A percentile compares a stretch with the other conserved stretches of the same genome.
Conservation (phyloP, 805 yeast genomes). For the Danielia oregonensis region DNA sequence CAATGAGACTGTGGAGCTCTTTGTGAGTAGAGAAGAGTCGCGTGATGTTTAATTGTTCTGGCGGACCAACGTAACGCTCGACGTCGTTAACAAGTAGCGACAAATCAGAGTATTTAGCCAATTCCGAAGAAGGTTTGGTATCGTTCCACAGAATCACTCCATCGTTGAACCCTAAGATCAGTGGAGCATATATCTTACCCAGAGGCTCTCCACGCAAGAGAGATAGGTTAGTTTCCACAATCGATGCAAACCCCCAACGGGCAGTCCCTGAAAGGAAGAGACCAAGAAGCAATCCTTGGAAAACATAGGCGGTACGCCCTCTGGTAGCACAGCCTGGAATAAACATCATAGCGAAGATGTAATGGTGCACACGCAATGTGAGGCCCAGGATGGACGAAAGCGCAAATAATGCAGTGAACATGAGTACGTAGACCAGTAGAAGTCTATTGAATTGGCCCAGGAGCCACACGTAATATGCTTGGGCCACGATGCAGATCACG, state of each 20-base stretch:
- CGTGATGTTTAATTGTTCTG: slow-evolving; percentile 34
- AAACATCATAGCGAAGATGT: slow-evolving; percentile 68
- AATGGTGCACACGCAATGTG: slow-evolving; percentile 74
- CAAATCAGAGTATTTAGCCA: slow-evolving; percentile 42
- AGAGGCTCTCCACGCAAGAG: slow-evolving; percentile 73
- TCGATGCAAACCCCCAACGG: slow-evolving; percentile 91
- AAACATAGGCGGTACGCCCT: slow-evolving; percentile 64
- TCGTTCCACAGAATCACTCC: slow-evolving; percentile 38
- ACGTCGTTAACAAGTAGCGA: slow-evolving; percentile 76
- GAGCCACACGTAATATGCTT: slow-evolving; percentile 77
- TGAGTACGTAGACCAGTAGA: slow-evolving; percentile 51
- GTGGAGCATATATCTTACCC: slow-evolving; percentile 51
- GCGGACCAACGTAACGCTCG: slow-evolving; percentile 62
- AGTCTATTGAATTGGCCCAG: slow-evolving; percentile 66
- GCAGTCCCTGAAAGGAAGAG: slow-evolving; percentile 79
- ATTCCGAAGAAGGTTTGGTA: slow-evolving; percentile 5
- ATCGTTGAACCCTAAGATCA: slow-evolving; percentile 31
- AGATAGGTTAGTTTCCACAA: slow-evolving; percentile 70
- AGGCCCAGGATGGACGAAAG: slow-evolving; percentile 52
- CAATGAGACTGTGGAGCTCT: slow-evolving; percentile 13
- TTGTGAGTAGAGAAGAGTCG: slow-evolving; percentile 18
- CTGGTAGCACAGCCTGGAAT: slow-evolving; percentile 82
- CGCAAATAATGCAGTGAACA: slow-evolving; percentile 35
- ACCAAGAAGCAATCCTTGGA: slow-evolving; percentile 85
- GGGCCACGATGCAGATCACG: slow-evolving; percentile 54